phyloP scores from a whole-genome alignment of 1,284 basidiomycete genomes.

The Ceratobasidium theobromae region DNA sequence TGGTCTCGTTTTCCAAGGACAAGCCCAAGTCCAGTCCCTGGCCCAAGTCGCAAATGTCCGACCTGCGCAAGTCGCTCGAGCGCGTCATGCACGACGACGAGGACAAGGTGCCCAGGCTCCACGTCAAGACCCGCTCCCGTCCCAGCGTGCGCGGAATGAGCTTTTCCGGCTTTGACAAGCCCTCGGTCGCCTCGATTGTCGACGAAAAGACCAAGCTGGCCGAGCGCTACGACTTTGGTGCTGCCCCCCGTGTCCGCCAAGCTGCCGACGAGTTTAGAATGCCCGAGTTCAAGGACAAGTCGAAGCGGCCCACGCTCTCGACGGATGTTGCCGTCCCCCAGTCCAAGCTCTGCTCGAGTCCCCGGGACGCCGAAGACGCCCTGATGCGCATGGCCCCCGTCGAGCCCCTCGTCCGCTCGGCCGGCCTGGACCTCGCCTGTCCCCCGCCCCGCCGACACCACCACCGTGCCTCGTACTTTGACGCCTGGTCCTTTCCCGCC shows the following conservation, averaged over 20 bases:
- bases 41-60: conserved; percentile 44
- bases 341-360: conserved; percentile 11
- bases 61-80: conserved; percentile 58
- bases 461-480: conserved; percentile 27
- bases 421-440: too few species aligned
- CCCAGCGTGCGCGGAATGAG: conserved; percentile 31
- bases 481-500: conserved; percentile 29
- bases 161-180: conserved; percentile 15
- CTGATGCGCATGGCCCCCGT: conserved; percentile 28
- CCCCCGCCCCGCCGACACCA: not conserved
- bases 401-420: not conserved
- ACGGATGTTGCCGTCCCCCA: conserved; percentile 8
- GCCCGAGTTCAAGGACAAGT: conserved; percentile 18
- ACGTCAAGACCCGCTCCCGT: conserved; percentile 39
- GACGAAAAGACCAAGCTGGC: conserved; percentile 28
- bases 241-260: conserved; percentile 21
- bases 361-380: conserved; percentile 11
- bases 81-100: conserved; percentile 46
- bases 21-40: conserved; percentile 8
- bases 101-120: conserved; percentile 40
- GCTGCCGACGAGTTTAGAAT: conserved; percentile 11
- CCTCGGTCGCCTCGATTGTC: conserved; percentile 38
- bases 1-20: conserved; percentile 57
- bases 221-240: conserved; percentile 31
- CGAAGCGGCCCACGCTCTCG: conserved; percentile 16